Conservation (phyloP, 1,139 yeast genomes). For the Ogataea hybrid region DNA sequence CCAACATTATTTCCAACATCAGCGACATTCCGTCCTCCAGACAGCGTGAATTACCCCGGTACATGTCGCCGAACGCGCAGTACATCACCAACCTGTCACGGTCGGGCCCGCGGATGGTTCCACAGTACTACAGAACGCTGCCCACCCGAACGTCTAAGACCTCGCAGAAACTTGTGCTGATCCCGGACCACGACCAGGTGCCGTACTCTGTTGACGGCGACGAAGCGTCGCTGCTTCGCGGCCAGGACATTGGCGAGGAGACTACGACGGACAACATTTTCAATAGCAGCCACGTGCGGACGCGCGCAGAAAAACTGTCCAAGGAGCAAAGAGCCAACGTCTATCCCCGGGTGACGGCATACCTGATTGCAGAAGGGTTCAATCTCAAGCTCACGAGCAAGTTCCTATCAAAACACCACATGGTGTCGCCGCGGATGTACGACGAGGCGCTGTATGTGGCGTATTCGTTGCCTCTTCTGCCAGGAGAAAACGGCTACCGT, state of each 20-base stretch:
- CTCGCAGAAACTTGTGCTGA: constrained; percentile 79
- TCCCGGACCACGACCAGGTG: constrained; percentile 49
- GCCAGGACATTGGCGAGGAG: constrained; percentile 23
- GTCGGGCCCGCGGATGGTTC: constrained; percentile 34
- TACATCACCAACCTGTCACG: constrained; percentile 16
- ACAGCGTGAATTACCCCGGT: constrained; percentile 44
- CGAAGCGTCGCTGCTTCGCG: constrained; percentile 8
- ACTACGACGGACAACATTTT: constrained; percentile 34
- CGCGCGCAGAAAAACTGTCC: constrained; percentile 69
- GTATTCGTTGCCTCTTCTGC: constrained; percentile 79
- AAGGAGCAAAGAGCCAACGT: constrained; percentile 67
- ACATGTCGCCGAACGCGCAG: constrained; percentile 16
- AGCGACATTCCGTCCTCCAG: constrained; percentile 87
- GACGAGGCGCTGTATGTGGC: constrained; percentile 93
- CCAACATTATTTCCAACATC: constrained; percentile 65
- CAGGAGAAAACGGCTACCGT: constrained; percentile 83
- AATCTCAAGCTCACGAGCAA: constrained; percentile 60
- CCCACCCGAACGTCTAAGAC: constrained; percentile 88
- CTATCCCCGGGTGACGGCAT: constrained; percentile 85
- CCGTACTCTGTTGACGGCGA: constrained; percentile 6
- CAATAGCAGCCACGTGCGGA: constrained; percentile 37
- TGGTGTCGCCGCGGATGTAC: constrained; percentile 79
- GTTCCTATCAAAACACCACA: constrained; percentile 67
- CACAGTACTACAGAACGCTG: constrained; percentile 62
- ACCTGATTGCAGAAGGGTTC: constrained; percentile 81